Conservation (phyloP, 768 basidiomycete genomes). For the Amanita molliuscula region DNA sequence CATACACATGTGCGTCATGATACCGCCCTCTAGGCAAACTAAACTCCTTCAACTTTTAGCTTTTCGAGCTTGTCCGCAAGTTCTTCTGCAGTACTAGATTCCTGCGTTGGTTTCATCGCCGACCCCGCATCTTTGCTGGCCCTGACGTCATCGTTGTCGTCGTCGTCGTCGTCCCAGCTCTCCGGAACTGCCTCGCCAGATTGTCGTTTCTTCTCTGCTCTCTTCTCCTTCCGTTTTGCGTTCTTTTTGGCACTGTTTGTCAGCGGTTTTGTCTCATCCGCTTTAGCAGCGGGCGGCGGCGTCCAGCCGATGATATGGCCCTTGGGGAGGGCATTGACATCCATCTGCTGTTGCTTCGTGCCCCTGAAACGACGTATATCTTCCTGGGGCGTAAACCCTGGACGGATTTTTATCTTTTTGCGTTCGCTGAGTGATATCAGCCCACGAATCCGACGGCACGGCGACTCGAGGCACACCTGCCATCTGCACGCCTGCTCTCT, state of each 20-base stretch:
- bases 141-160: constrained; percentile 6
- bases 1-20: not conserved
- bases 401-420: constrained; percentile 83
- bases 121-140: not conserved
- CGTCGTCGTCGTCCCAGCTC: constrained; percentile 65
- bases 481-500: constrained; percentile 72
- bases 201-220: constrained; percentile 41
- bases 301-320: constrained; percentile 81
- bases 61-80: constrained; percentile 46
- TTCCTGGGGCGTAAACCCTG: constrained; percentile 92
- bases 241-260: constrained; percentile 80
- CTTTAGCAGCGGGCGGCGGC: constrained; percentile 36
- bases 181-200: constrained; percentile 47
- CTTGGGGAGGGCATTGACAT: constrained; percentile 52
- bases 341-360: constrained; percentile 64
- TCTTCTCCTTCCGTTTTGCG: constrained; percentile 70
- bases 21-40: constrained; percentile 10
- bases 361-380: constrained; percentile 84
- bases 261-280: constrained; percentile 30
- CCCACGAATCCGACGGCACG: constrained; percentile 8
- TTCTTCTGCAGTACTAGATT: constrained; percentile 11
- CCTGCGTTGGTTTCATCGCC: not conserved
- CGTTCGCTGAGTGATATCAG: constrained; percentile 46
- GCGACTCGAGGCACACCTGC: constrained; percentile 50
- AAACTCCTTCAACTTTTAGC: constrained; percentile 39